Conservation (phyloP, 2,329 filamentous ascomycete species). For the Scedosporium apiospermum region DNA sequence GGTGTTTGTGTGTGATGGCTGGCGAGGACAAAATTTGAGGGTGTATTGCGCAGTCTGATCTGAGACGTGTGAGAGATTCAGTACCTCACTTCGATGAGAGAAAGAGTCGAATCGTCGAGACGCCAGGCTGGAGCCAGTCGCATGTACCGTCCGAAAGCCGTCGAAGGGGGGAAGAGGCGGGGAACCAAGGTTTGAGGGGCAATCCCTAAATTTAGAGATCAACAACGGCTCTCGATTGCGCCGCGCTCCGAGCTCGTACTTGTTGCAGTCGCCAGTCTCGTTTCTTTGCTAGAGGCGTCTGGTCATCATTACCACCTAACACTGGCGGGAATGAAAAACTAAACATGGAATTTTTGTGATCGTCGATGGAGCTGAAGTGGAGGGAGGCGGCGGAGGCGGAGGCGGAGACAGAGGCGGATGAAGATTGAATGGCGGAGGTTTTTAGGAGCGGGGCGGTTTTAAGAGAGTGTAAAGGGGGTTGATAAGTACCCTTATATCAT, state of each 20-base stretch:
- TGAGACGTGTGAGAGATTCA: neutral
- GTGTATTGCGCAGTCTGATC: neutral
- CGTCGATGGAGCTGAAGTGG: neutral
- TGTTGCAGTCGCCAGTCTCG: neutral
- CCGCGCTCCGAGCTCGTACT: neutral
- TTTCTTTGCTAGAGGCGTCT: neutral
- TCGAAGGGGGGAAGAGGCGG: neutral
- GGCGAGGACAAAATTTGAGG: neutral
- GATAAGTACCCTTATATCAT: neutral
- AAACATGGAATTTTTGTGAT: neutral
- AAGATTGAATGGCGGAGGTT: neutral
- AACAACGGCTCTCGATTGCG: neutral
- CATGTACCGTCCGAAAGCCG: neutral
- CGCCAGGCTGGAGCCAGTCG: neutral
- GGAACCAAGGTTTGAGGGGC: neutral
- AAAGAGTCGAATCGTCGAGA: neutral
- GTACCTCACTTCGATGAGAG: neutral
- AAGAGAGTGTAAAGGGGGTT: neutral
- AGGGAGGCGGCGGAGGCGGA: neutral
- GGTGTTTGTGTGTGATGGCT: neutral
- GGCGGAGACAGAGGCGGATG: neutral
- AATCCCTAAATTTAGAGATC: neutral
- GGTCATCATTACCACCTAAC: neutral
- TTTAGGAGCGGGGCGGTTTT: neutral
- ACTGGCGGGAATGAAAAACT: neutral